Base-by-base conservation (phyloP, 495 filamentous ascomycete species). In the Penicillium coffeae region DNA sequence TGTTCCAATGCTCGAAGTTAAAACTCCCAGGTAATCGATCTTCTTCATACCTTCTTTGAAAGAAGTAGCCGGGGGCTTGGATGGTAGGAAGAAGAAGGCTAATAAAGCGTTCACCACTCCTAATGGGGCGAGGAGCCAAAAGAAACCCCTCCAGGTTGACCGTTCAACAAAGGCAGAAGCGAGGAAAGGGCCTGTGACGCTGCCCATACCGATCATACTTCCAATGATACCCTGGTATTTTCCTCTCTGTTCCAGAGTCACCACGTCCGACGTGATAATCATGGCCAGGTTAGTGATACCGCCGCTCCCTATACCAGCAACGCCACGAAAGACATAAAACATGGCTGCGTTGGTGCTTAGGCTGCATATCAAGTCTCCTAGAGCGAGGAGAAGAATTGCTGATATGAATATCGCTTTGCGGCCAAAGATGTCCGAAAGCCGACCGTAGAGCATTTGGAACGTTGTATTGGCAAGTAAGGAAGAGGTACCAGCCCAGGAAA, bases 401-500 rank as follows among this genome's bases (percentile, higher is more conserved):
- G 58, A 62, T 1, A 79, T 59, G 50, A 73, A 74, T 9, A 80
- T 68, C 22, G 69, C 63, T 56, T 82, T 81, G 2, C 79, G 72
- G 12, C 80, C 80, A 47, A 82, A 77, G 21, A 81, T 79, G 61
- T 81, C 74, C 1, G 78, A 81, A 3, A 84, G 54, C 19, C 80
- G 71, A n/a, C 79, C 78, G 39, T 81, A 83, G 0, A 81, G 68
- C n/a, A 81, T 75, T 13, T 79, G 79, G 44, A 86, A 87, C 45
- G 83, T 80, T 9, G 83, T 86, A 56, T 86, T 87, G 2, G 84
- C 83, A 44, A 90, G 83, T 15, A 89, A 66, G 16, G 84, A 84
- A 2, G 85, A 86, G 1, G 84, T 89, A n/a, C 85, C 87, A 4
- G 86, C 79, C 87, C 86, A 91, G 0, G 80, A 86, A 21, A 88